Conservation (phyloP, 2,329 filamentous ascomycete genomes). For the Aspergillus transmontanensis region DNA sequence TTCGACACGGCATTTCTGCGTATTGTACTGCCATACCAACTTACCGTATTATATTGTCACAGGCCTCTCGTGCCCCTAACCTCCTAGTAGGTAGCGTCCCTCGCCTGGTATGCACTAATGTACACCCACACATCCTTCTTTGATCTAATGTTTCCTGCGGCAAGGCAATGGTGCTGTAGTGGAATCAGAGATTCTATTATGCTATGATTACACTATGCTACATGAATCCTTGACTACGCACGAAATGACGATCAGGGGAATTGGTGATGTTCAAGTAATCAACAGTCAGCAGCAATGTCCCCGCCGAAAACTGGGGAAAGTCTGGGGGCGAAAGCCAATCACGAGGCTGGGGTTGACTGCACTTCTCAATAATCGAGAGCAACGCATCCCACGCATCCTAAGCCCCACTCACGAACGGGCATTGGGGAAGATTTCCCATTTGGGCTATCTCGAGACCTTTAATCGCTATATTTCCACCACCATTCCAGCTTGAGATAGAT, state of each 20-base stretch:
- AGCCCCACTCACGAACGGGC: not conserved
- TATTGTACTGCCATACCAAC: not conserved
- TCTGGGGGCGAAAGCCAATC: not conserved
- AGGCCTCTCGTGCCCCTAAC: too few relatives aligned
- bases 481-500: too few relatives aligned
- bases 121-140: too few relatives aligned
- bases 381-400: not conserved
- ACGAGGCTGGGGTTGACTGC: not conserved
- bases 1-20: not conserved
- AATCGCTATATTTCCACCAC: not conserved
- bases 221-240: not conserved
- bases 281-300: constrained; percentile 13
- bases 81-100: too few relatives aligned
- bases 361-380: not conserved
- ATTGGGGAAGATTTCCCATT: not conserved
- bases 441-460: not conserved
- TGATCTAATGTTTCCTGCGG: too few relatives aligned
- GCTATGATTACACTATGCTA: not conserved
- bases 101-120: too few relatives aligned
- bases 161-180: not conserved
- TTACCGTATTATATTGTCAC: too few relatives aligned
- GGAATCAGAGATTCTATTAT: not conserved
- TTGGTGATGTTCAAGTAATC: constrained; percentile 19
- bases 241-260: constrained; percentile 7
- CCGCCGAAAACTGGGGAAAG: not conserved